Conservation (phyloP, 306 rosid species). For the Castanea crenata region DNA sequence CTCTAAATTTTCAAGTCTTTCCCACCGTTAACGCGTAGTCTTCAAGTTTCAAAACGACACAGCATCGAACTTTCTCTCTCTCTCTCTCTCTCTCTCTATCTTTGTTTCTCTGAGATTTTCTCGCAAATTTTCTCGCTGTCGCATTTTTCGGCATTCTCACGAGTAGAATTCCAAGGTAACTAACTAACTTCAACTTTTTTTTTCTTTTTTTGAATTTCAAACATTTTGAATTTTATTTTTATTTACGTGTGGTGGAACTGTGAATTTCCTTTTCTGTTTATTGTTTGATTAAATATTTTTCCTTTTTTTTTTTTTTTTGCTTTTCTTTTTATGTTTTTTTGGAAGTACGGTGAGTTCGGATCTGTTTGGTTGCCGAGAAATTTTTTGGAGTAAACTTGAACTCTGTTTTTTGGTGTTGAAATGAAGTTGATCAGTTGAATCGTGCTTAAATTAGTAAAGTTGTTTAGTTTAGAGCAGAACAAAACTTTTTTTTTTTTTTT, state of each 20-base stretch:
- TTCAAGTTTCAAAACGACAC: slow-evolving; percentile 22
- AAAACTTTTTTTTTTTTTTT: not conserved
- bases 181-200: not conserved
- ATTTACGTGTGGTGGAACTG: not conserved
- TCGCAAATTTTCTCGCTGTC: not conserved
- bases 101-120: not conserved
- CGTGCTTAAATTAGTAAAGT: not conserved
- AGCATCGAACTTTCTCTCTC: slow-evolving; percentile 1
- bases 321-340: too few species aligned
- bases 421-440: not conserved
- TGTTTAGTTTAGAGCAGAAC: not conserved
- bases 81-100: not conserved
- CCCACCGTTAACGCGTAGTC: slow-evolving; percentile 29
- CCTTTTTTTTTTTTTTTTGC: not conserved
- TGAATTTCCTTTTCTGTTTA: not conserved
- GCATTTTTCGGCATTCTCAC: slow-evolving; percentile 45
- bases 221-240: not conserved
- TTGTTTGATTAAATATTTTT: not conserved
- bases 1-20: not conserved
- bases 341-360: too few species aligned
- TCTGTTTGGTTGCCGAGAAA: slow-evolving; percentile 24
- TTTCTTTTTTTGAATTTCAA: not conserved
- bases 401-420: not conserved
- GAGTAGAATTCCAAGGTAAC: slow-evolving; percentile 41
- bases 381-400: not conserved